Conservation (phyloP, 345 rosid species). For the Pelargonium nanum region DNA sequence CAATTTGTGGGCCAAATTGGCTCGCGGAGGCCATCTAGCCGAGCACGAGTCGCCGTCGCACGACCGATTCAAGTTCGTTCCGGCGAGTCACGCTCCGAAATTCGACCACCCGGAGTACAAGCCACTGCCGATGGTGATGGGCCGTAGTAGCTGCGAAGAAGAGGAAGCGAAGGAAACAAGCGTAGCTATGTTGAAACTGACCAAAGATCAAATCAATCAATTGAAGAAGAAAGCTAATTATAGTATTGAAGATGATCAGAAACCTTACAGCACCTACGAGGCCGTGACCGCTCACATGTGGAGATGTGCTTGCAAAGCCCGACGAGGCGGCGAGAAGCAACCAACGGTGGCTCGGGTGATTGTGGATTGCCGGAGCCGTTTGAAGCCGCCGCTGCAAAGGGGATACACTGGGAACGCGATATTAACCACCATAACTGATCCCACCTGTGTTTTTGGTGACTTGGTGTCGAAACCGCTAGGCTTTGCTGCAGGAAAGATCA, state of each 20-base stretch:
- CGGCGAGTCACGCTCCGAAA: too few species aligned
- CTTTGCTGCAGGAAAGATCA: not conserved
- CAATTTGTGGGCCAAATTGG: slow-evolving; percentile 43
- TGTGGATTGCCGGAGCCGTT: not conserved
- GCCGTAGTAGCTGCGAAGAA: not conserved
- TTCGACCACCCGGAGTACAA: not conserved
- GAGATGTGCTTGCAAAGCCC: not conserved
- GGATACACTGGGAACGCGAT: not conserved
- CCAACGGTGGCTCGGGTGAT: not conserved
- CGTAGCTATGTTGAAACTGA: not conserved
- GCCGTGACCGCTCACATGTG: not conserved
- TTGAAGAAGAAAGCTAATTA: not conserved
- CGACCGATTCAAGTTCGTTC: slow-evolving; percentile 30
- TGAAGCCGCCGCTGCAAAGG: not conserved
- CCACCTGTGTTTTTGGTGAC: not conserved
- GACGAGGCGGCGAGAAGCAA: not conserved
- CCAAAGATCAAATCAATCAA: not conserved
- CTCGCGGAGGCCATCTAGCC: slow-evolving; percentile 26
- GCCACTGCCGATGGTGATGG: not conserved
- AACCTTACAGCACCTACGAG: not conserved
- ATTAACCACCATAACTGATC: not conserved
- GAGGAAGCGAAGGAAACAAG: not conserved
- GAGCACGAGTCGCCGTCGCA: slow-evolving; percentile 16
- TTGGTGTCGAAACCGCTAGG: not conserved
- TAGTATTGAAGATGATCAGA: not conserved